Evolutionary conservation across 768 basidiomycete species (phyloP), one percentile per base, ranked within the genome.

Genomic region (Terana coerulea): DNA sequence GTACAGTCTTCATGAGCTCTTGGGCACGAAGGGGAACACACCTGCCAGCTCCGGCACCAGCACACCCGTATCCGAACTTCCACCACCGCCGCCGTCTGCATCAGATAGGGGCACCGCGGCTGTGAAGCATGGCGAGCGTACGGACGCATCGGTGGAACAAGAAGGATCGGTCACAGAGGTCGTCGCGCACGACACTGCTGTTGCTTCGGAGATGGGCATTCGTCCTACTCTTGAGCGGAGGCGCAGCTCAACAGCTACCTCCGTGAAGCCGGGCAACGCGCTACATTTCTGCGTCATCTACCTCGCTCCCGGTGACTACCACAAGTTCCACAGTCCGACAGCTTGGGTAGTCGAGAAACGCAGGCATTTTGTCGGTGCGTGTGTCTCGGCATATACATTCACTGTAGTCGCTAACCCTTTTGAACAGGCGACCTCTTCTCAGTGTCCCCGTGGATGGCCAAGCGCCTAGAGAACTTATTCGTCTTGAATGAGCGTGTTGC

Each of bases 401-500:
- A 2, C 11, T 17, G 17, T 3, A 34, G 11, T 41, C 54, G 17
- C 17, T 57, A 37, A 30, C 37, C 17, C 3, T 36, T n/a, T 3
- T 3, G 11, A 24, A 12, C 60, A 90, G 90, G 91, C 47, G 95
- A 98, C 64, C 74, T 99, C 5, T 98, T 97, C 72, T 92, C 89
- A 9, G 97, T 99, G 21, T 93, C 92, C 3, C 97, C 97, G 0
- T 98, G 86, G 71, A 91, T 98, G 76, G 95, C 90, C 9, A 89
- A 89, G 65, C 84, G 94, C 9, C 74, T 97, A 8, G 82, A 89
- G 64, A 92, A 97, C 64, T 71, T 98, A 15, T 99, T 99, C 58
- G 94, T 99, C 8, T 77, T 99, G n/a, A 98, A 99, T 64, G 97
- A 99, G 71, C 85, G 97, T 21, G 95, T 98, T 8, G 93, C 95